Base-by-base conservation (phyloP, 768 basidiomycete genomes). In the Podaxis sp. region DNA sequence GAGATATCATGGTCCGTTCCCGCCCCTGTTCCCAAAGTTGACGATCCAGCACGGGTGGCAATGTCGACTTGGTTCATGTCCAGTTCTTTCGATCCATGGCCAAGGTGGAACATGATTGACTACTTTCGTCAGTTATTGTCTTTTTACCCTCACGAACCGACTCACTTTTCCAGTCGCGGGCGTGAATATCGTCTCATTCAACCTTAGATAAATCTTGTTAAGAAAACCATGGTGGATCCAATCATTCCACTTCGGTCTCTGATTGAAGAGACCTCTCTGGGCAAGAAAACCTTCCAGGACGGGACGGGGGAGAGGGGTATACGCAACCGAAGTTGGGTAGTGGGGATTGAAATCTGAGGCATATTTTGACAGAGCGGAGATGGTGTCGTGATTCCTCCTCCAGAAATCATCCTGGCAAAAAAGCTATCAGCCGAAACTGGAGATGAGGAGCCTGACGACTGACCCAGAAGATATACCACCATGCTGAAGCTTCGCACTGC, bases 401-500 rank as follows among this genome's bases (percentile, higher is more conserved):
- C 89, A 92, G 6, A 90, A 69, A 69, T 91, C 90, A 68, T 92
- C 90, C 89, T 89, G 61, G 19, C 40, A 22, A 55, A n/a, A 8
- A 57, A 33, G 15, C 64, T n/a, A 64, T 33, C 57, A 59, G 41
- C 50, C 7, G 12, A 29, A 7, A 49, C 0, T 22, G 49, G 15
- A 47, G 19, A 50, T 11, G 37, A 38, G 29, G 25, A 55, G 7
- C 15, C 4, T n/a, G 37, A 41, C 15, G 11, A 69, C 82, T 66
- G 55, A 90, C 90, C 88, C 88, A 92, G 66, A 90, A 85, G 12
- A 91, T 77, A 66, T 88, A 91, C 91, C 91, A 93, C 87, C 89
- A 91, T 2, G 84, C 82, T 3, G 81, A 74, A 1, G 84, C 70
- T 65, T 80, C 77, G 1, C 82, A 80, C 8, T 67, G 66, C 1